Evolutionary conservation across 2,329 filamentous ascomycete genomes (phyloP).

Genomic region (Venturia nashicola): DNA sequence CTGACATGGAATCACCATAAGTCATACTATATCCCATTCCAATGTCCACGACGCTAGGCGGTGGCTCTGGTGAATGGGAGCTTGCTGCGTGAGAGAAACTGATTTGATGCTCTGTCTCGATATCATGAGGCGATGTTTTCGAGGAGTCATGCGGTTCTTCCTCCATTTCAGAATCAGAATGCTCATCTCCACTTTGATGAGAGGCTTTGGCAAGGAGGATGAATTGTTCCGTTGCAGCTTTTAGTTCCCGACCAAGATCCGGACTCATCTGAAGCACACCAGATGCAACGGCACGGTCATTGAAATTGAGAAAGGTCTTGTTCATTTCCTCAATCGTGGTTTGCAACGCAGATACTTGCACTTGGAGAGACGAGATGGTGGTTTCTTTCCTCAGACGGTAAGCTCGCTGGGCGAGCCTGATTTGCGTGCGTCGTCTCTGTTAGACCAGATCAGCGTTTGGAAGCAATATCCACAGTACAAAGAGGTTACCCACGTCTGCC

Average conservation of each 20-base stretch:
- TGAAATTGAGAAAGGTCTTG: slow-evolving; percentile 54
- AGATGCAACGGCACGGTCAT: slow-evolving; percentile 46
- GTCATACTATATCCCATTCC: slow-evolving; percentile 12
- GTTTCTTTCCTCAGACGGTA: slow-evolving; percentile 78
- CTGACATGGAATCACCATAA: slow-evolving; percentile 3
- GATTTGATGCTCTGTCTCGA: background rate
- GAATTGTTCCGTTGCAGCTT: slow-evolving; percentile 45
- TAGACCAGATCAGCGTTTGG: background rate
- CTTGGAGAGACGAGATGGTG: slow-evolving; percentile 61
- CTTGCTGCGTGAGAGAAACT: background rate
- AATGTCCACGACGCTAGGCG: slow-evolving; percentile 1
- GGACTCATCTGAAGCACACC: slow-evolving; percentile 47
- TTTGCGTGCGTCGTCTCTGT: slow-evolving; percentile 72
- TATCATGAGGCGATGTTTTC: background rate
- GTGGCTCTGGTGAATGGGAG: background rate
- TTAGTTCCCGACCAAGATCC: slow-evolving; percentile 45
- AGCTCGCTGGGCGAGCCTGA: slow-evolving; percentile 72
- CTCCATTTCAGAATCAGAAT: slow-evolving; percentile 15
- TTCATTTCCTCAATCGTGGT: slow-evolving; percentile 62
- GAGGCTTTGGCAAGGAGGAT: slow-evolving; percentile 40
- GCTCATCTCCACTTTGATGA: slow-evolving; percentile 9
- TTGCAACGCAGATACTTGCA: slow-evolving; percentile 56
- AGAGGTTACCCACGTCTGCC: slow-evolving; percentile 52
- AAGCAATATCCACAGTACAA: background rate
- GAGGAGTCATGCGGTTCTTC: slow-evolving; percentile 11